These are phyloP conservation scores for Ilyonectria mors-panacis DNA, from an alignment of 2,329 filamentous ascomycete genomes.

Conservation along the genomic window DNA sequence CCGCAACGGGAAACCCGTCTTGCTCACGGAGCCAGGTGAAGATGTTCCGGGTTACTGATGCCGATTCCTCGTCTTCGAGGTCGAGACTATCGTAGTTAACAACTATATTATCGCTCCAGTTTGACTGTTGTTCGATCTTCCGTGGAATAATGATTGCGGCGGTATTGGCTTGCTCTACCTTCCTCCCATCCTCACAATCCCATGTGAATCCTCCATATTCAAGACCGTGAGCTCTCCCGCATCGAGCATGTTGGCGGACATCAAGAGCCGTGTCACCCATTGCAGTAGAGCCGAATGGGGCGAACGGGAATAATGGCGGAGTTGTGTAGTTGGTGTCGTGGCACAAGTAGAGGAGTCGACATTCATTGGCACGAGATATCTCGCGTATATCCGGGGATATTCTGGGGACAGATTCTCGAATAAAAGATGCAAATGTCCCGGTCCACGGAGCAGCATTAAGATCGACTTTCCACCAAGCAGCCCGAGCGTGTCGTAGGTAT, in stretches of 20 bases:
- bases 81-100: slow-evolving; percentile 32
- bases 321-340: slow-evolving; percentile 26
- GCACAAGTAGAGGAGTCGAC: slow-evolving; percentile 35
- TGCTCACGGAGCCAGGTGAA: slow-evolving; percentile 49
- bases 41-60: slow-evolving; percentile 48
- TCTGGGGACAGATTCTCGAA: slow-evolving; percentile 25
- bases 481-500: slow-evolving; percentile 22
- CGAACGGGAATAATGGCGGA: slow-evolving; percentile 36
- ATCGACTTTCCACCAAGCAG: slow-evolving; percentile 34
- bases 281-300: slow-evolving; percentile 34
- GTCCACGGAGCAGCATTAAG: slow-evolving; percentile 37
- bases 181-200: slow-evolving; percentile 14
- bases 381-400: accelerated
- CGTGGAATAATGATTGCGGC: neutral
- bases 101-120: neutral
- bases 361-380: slow-evolving; percentile 42
- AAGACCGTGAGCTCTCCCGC: slow-evolving; percentile 20
- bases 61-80: slow-evolving; percentile 29
- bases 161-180: neutral
- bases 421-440: slow-evolving; percentile 30
- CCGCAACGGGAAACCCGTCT: slow-evolving; percentile 48
- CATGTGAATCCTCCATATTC: slow-evolving; percentile 23
- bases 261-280: slow-evolving; percentile 36
- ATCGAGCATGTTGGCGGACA: slow-evolving; percentile 32
- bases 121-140: neutral